phyloP scores from a whole-genome alignment of 2,329 filamentous ascomycete genomes.

The Neopestalotiopsis sp. region DNA sequence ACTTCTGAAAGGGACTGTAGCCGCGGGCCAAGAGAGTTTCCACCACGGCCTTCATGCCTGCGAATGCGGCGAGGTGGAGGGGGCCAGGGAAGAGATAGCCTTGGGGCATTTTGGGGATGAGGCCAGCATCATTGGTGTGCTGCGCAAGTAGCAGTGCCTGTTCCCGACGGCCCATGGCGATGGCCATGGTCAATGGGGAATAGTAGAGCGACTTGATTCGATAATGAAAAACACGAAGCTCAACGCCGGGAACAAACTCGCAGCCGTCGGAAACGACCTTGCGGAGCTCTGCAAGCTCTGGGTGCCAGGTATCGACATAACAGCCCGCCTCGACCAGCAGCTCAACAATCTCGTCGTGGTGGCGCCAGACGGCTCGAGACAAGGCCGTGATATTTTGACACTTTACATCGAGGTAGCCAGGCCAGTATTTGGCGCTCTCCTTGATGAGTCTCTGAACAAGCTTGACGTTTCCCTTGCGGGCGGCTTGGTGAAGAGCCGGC shows the following conservation, averaged over 20 bases:
- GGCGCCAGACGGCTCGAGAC: neutral
- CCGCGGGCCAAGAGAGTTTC: slow-evolving; percentile 8
- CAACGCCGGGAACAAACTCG: neutral
- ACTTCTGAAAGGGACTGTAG: neutral
- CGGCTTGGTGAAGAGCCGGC: neutral
- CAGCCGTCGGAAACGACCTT: neutral
- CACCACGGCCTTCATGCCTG: slow-evolving; percentile 10
- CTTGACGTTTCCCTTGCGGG: no score
- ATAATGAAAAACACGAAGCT: neutral
- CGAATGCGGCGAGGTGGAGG: slow-evolving; percentile 12
- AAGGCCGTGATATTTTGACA: neutral
- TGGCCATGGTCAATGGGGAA: neutral
- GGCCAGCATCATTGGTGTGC: neutral
- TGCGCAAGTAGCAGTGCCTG: slow-evolving; percentile 5
- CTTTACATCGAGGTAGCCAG: slow-evolving; percentile 11
- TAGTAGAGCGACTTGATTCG: neutral
- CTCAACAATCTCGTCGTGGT: neutral
- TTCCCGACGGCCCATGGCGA: neutral
- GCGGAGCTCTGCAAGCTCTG: neutral
- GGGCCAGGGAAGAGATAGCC: neutral
- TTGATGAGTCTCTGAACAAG: neutral
- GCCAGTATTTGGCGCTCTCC: slow-evolving; percentile 3
- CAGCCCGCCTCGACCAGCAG: slow-evolving; percentile 3
- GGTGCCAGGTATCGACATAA: slow-evolving; percentile 11
- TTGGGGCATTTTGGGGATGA: neutral